Base-by-base conservation (phyloP, 371 early-diverging fungal genomes). In the Mucor velutinosus region DNA sequence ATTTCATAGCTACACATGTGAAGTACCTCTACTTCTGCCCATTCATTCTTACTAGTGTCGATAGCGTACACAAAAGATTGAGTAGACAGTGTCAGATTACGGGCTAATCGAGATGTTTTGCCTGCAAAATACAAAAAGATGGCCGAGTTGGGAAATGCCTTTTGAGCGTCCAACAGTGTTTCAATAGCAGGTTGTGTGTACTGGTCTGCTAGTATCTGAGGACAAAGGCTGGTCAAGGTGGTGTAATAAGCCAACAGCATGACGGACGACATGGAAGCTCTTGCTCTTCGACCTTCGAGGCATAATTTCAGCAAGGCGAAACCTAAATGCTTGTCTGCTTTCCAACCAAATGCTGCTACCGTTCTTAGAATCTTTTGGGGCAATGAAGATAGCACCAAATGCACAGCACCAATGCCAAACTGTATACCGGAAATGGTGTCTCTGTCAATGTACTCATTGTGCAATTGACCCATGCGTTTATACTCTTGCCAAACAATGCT, bases 61-160 rank as follows among this genome's bases (percentile, higher is more conserved):
- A 64, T 70, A 6, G 82, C 71, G 53, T 79, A 79, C 21, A 67
- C 17, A 60, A 82, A 82, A 0, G 82, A 82, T 51, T 82, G 78
- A 0, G 79, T 74, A 0, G 82, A 77, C 1, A 82, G 63, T 0
- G 69, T 30, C 11, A 79, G 10, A 37, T 77, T 82, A 4, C 74
- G 62, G 0, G 78, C 74, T 3, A 86, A 43, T 41, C 87, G 76
- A 11, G 78, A 76, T 21, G 81, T 83, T 2, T 83, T 84, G 3
- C 86, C 89, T 3, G 83, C 76, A 67, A 87, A 85, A 43, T 85
- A 86, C n/a, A 86, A 66, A 62, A 88, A 87, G 60, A 88, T 83
- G 8, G 81, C 76, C 3, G 86, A 86, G 25, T 85, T 80, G 8
- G 86, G 85, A 60, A 79, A 84, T 15, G 72, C 66, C 21, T 69